These are phyloP conservation scores for Sclerospora graminicola DNA, from an alignment of 352 stramenopile species.

Conservation along the genomic window DNA sequence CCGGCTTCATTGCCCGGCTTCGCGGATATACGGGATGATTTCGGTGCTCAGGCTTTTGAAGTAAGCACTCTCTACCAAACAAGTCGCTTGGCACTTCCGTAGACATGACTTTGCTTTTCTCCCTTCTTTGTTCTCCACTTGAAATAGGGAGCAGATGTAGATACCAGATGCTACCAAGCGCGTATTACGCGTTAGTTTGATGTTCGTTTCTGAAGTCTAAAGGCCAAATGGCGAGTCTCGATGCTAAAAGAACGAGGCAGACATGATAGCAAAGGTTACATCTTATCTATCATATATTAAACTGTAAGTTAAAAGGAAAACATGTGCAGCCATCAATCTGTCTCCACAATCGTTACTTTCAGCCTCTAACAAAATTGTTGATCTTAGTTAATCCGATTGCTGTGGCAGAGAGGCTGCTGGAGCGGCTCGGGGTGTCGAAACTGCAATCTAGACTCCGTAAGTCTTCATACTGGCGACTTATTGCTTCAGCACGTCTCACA, in stretches of 20 bases:
- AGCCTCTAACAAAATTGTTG: not conserved
- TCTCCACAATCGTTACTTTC: constrained; percentile 24
- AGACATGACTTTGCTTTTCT: constrained; percentile 18
- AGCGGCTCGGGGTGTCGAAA: constrained; percentile 6
- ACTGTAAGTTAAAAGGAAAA: constrained; percentile 3
- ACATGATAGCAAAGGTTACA: not conserved
- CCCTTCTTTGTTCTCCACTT: constrained; percentile 8
- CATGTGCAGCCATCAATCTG: constrained; percentile 17
- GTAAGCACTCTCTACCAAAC: constrained; percentile 18
- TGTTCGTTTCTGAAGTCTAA: not conserved
- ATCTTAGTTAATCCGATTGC: not conserved
- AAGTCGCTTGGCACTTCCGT: constrained; percentile 18
- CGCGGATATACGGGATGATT: constrained; percentile 11
- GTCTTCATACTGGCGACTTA: constrained; percentile 1
- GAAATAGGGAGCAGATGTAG: constrained; percentile 7
- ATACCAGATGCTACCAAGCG: constrained; percentile 10
- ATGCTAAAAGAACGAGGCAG: constrained; percentile 11
- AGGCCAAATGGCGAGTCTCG: constrained; percentile 5
- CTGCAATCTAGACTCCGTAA: not conserved
- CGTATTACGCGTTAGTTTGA: not conserved
- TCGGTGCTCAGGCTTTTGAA: constrained; percentile 13
- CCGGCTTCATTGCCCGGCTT: constrained; percentile 14
- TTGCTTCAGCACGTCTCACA: constrained; percentile 5
- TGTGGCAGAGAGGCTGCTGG: constrained; percentile 15
- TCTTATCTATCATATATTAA: too few species aligned